Base-by-base conservation (phyloP, 164 flowering plant species). In the Cinnamomum chago region DNA sequence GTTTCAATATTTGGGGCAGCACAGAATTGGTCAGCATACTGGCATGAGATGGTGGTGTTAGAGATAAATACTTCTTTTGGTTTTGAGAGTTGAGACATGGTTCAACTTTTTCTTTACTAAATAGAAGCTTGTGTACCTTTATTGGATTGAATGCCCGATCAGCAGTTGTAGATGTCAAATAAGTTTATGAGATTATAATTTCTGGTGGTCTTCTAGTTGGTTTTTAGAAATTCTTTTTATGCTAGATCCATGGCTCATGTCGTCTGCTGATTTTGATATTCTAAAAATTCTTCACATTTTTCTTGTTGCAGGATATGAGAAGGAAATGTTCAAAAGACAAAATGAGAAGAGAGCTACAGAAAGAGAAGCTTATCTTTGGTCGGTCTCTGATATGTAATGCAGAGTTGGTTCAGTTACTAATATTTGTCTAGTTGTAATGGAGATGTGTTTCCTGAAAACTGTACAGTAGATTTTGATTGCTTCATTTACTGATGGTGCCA, bases 361-460 rank as follows among this genome's bases (percentile, higher is more conserved):
- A 77, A 80, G 79, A 65, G 97, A 94, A 81, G 94, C 97, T 6
- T 94, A 94, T 82, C 88, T 92, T 11, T 94, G 98, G 98, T 94
- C 97, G 22, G 97, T 92, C 9, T 76, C 98, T 35, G 98, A 94
- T 30, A 94, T 94, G 98, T 92, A 77, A 87, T 13, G 24, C 27
- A 15, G 50, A 40, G 47, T 40, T 40, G 11, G 11, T 40, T 40
- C 47, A 40, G 9, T 40, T 40, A 7, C 47, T 5, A 40, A 40
- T 40, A 40, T 40, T 40, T 40, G 47, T 40, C 47, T 40, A 9
- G 47, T 40, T 40, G 47, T 40, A 40, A 40, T 40, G 47, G 47
- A 40, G 47, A 9, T 40, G 47, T 9, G 47, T 40, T 40, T 40
- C 47, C 47, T 9, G 11, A 40, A 40, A 40, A 40, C 47, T 40